Evolutionary conservation across 2,329 filamentous ascomycete species (phyloP).

Genomic region (Colletotrichum cuscutae): DNA sequence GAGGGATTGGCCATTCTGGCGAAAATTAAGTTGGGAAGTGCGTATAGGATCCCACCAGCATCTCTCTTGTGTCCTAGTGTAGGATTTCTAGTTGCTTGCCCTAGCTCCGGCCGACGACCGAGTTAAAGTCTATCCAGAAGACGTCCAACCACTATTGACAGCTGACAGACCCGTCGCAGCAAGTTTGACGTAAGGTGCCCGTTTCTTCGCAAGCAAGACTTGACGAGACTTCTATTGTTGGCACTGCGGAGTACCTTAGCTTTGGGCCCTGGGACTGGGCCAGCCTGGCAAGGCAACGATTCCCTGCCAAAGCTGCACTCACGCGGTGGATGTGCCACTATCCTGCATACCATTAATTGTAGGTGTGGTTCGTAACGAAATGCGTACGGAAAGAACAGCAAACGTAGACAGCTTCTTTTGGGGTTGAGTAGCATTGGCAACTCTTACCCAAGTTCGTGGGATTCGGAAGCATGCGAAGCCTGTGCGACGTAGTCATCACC

Average conservation of each 20-base stretch:
- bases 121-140: constrained; percentile 14
- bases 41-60: constrained; percentile 7
- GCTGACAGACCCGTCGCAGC: not conserved
- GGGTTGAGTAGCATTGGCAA: not conserved
- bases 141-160: not conserved
- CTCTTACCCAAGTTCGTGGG: not conserved
- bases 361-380: constrained; percentile 10
- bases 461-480: not conserved
- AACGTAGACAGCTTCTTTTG: not conserved
- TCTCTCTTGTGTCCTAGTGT: not conserved
- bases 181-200: constrained; percentile 18
- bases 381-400: constrained; percentile 1
- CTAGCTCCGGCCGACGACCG: constrained; percentile 23
- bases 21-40: constrained; percentile 15
- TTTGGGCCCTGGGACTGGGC: constrained; percentile 5
- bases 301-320: constrained; percentile 12
- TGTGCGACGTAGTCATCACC: not conserved
- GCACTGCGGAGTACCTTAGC: constrained; percentile 21
- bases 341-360: constrained; percentile 15
- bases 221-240: constrained; percentile 32
- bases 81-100: not conserved
- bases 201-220: not conserved
- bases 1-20: not conserved
- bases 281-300: constrained; percentile 32
- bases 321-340: constrained; percentile 8